A percentile compares a stretch with the other conserved stretches of the same genome.
Conservation (phyloP, 345 rosid genomes). For the Geranium brycei region DNA sequence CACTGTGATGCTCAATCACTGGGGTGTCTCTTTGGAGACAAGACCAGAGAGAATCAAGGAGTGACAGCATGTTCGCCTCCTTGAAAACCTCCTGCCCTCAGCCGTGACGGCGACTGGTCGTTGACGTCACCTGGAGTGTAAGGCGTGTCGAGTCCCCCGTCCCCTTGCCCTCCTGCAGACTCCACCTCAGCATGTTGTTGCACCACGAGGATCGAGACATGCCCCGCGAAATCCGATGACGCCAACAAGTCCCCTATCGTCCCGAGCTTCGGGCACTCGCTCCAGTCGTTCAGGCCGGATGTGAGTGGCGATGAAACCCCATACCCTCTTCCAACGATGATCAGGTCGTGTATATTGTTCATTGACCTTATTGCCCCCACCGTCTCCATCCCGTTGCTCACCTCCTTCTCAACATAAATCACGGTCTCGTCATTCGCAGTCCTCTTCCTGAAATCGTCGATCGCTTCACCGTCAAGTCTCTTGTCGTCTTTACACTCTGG, state of each 20-base stretch:
- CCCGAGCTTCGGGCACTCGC: slow-evolving; percentile 42
- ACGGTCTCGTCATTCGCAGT: slow-evolving; percentile 8
- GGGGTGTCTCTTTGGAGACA: no score
- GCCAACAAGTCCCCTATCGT: slow-evolving; percentile 38
- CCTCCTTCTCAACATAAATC: slow-evolving; percentile 16
- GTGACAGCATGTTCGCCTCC: no score
- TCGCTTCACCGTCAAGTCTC: slow-evolving; percentile 15
- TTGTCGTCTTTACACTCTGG: slow-evolving; percentile 2
- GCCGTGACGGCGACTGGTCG: background rate
- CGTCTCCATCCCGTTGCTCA: slow-evolving; percentile 22
- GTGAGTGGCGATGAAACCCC: slow-evolving; percentile 21
- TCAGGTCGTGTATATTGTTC: slow-evolving; percentile 13
- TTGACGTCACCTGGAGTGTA: background rate
- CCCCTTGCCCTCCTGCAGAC: background rate
- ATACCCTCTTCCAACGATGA: slow-evolving; percentile 25
- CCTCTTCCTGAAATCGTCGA: slow-evolving; percentile 23
- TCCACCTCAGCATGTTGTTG: slow-evolving; percentile 24
- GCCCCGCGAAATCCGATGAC: slow-evolving; percentile 27
- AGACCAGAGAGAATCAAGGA: no score
- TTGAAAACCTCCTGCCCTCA: no score
- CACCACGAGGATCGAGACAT: slow-evolving; percentile 48
- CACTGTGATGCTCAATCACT: no score
- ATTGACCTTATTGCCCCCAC: slow-evolving; percentile 11
- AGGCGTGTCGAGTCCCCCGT: background rate
- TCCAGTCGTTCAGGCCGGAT: slow-evolving; percentile 32